Percentiles rank a stretch among this genome's conserved stretches.
phyloP scores from a whole-genome alignment of 2,329 filamentous ascomycete species.

The Fusarium sp. region DNA sequence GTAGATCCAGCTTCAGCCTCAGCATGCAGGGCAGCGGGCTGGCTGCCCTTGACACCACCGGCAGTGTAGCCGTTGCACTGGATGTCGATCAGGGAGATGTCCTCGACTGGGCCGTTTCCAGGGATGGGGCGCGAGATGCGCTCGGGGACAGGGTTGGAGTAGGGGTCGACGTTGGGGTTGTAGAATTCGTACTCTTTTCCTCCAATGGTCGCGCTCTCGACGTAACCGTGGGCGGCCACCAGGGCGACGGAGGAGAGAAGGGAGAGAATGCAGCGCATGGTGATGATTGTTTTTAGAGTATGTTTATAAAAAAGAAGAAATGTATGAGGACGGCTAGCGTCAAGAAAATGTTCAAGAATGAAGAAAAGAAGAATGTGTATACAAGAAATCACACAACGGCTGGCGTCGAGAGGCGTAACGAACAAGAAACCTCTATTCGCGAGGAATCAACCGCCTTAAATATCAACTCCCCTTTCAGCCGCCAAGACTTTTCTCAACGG shows the following conservation, averaged over 20 bases:
- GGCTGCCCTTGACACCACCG: slow-evolving; percentile 60
- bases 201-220: slow-evolving; percentile 59
- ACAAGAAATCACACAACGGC: slow-evolving; percentile 8
- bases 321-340: slow-evolving; percentile 1
- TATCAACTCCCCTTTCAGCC: neutral
- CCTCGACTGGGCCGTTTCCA: slow-evolving; percentile 69
- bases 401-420: slow-evolving; percentile 15
- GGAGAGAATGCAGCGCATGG: slow-evolving; percentile 42
- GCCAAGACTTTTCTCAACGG: neutral
- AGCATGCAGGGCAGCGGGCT: slow-evolving; percentile 66
- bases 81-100: slow-evolving; percentile 64
- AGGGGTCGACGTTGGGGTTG: slow-evolving; percentile 58
- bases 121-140: slow-evolving; percentile 69
- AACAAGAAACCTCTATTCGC: neutral
- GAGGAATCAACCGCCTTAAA: slow-evolving; percentile 25
- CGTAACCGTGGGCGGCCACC: slow-evolving; percentile 62
- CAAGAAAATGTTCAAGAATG: neutral
- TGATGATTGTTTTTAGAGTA: neutral
- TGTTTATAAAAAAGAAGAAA: slow-evolving; percentile 7
- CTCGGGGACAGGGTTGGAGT: slow-evolving; percentile 56
- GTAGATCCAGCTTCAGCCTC: slow-evolving; percentile 64
- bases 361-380: neutral
- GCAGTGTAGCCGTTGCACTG: slow-evolving; percentile 67
- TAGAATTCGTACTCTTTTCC: slow-evolving; percentile 50
- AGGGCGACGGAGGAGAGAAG: slow-evolving; percentile 51